Evolutionary conservation across 225 moss, liverwort and hornwort species (phyloP).

Genomic region (Physcomitrium patens): DNA sequence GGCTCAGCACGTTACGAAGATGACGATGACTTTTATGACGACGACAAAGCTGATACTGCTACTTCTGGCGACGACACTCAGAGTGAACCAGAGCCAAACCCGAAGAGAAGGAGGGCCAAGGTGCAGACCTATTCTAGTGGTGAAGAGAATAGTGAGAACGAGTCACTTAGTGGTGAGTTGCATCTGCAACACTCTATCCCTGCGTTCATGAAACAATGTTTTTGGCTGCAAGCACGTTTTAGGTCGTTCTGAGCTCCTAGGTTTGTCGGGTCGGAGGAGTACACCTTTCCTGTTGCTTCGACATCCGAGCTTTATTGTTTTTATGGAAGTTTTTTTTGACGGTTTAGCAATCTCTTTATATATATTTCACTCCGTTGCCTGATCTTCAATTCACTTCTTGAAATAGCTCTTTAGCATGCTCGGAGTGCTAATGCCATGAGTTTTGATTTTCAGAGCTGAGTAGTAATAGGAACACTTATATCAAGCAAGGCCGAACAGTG

Average conservation of each 20-base stretch:
- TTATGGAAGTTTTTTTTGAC: slow-evolving; percentile 11
- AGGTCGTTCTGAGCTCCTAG: slow-evolving; percentile 17
- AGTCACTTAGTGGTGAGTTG: slow-evolving; percentile 57
- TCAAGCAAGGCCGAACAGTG: too few relatives aligned
- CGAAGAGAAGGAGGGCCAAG: slow-evolving; percentile 51
- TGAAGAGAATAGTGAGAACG: slow-evolving; percentile 61
- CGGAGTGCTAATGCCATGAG: slow-evolving; percentile 11
- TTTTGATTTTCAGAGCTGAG: background rate
- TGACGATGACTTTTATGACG: slow-evolving; percentile 58
- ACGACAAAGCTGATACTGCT: slow-evolving; percentile 55
- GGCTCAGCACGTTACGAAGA: slow-evolving; percentile 58
- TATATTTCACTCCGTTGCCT: slow-evolving; percentile 7
- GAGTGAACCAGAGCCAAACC: slow-evolving; percentile 60
- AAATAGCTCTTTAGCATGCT: background rate
- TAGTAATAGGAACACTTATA: background rate
- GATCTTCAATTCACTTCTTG: slow-evolving; percentile 16
- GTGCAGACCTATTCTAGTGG: slow-evolving; percentile 49
- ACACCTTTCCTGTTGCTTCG: slow-evolving; percentile 8
- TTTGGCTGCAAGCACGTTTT: background rate
- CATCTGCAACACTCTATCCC: background rate
- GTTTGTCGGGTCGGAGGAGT: background rate
- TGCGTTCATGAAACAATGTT: slow-evolving; percentile 15
- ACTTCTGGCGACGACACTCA: slow-evolving; percentile 62
- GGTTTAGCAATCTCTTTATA: background rate
- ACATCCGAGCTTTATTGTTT: slow-evolving; percentile 7